These are phyloP conservation scores for Cryptosporidium felis DNA, from an alignment of 169 alveolate species.

Conservation along the genomic window DNA sequence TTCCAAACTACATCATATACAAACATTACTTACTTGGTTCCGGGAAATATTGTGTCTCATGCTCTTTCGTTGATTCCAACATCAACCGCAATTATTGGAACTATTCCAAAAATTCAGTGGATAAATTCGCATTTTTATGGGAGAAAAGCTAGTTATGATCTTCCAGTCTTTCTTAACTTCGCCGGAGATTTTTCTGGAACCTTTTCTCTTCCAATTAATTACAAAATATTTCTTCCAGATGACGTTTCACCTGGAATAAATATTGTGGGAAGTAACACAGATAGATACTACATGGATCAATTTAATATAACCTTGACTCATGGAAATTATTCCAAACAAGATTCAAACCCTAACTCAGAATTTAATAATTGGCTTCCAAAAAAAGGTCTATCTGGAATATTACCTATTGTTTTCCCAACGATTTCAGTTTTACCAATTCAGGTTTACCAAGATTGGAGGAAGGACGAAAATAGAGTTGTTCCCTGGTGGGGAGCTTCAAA, in stretches of 20 bases:
- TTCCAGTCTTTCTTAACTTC: constrained; percentile 26
- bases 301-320: constrained; percentile 55
- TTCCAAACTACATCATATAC: constrained; percentile 50
- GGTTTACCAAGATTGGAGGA: constrained; percentile 49
- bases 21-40: constrained; percentile 48
- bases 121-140: constrained; percentile 39
- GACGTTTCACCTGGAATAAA: constrained; percentile 37
- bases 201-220: constrained; percentile 41
- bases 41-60: constrained; percentile 45
- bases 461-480: constrained; percentile 34
- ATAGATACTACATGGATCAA: constrained; percentile 21
- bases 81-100: constrained; percentile 32
- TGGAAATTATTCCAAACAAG: constrained; percentile 17
- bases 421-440: constrained; percentile 26
- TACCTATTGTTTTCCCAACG: constrained; percentile 49
- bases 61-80: constrained; percentile 57
- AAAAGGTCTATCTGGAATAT: constrained; percentile 21
- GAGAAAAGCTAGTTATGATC: constrained; percentile 7
- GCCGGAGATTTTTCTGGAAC: constrained; percentile 57
- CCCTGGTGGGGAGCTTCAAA: constrained; percentile 69
- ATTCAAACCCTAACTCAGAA: neutral
- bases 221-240: constrained; percentile 65
- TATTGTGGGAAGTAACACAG: neutral
- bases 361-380: neutral
- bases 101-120: constrained; percentile 40